Percentiles rank a stretch among this genome's conserved stretches.
phyloP scores from a whole-genome alignment of 768 basidiomycete species.

The Lentinula sp. region DNA sequence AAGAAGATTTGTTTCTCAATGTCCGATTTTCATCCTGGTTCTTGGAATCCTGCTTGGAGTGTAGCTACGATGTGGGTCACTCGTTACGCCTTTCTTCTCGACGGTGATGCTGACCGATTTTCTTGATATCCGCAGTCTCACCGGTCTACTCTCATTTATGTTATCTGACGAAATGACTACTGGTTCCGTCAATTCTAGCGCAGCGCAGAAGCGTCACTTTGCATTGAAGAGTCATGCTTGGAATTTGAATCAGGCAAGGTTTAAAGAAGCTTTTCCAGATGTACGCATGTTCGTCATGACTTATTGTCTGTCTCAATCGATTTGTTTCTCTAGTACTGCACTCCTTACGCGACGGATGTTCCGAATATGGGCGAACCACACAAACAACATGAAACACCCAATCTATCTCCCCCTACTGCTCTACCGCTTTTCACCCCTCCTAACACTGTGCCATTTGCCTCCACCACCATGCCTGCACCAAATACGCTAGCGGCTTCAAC shows the following conservation, averaged over 20 bases:
- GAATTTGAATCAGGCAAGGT: slow-evolving; percentile 77
- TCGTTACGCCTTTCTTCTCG: slow-evolving; percentile 4
- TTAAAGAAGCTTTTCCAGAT: slow-evolving; percentile 85
- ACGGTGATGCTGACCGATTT: slow-evolving; percentile 7
- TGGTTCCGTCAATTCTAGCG: slow-evolving; percentile 78
- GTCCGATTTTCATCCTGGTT: slow-evolving; percentile 91
- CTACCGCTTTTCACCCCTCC: slow-evolving; percentile 10
- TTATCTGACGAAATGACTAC: slow-evolving; percentile 96
- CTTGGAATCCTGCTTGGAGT: slow-evolving; percentile 97
- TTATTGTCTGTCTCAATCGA: background rate
- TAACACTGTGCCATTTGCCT: slow-evolving; percentile 11
- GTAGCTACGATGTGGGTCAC: slow-evolving; percentile 82
- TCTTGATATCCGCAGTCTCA: slow-evolving; percentile 50
- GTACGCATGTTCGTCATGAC: slow-evolving; percentile 38
- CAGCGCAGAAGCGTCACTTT: slow-evolving; percentile 70
- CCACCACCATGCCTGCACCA: slow-evolving; percentile 1
- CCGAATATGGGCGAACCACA: slow-evolving; percentile 93
- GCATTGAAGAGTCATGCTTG: slow-evolving; percentile 79
- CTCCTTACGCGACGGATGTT: slow-evolving; percentile 57
- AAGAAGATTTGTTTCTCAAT: slow-evolving; percentile 98
- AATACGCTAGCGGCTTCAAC: slow-evolving; percentile 12
- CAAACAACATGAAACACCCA: slow-evolving; percentile 26
- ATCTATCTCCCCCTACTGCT: slow-evolving; percentile 13
- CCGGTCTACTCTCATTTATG: slow-evolving; percentile 93
- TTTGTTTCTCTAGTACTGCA: slow-evolving; percentile 55